Conservation (phyloP, 129 eudicot genomes). For the Calendula officinalis region DNA sequence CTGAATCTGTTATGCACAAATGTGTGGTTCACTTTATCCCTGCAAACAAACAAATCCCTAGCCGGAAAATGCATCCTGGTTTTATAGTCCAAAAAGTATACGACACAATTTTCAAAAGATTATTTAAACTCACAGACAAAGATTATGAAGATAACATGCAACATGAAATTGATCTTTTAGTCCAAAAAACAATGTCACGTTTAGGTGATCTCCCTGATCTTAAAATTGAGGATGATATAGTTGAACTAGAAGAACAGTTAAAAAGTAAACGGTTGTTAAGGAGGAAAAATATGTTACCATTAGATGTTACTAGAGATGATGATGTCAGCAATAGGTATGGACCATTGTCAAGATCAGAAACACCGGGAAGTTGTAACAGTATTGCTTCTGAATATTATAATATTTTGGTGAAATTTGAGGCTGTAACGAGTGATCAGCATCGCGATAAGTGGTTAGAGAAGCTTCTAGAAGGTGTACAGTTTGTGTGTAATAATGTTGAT, state of each 20-base stretch:
- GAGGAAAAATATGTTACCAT: constrained; percentile 56
- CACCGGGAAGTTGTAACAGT: constrained; percentile 70
- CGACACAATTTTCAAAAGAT: neutral
- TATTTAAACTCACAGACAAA: neutral
- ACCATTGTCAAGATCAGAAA: constrained; percentile 58
- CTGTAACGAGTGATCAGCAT: constrained; percentile 59
- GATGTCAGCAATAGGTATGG: constrained; percentile 49
- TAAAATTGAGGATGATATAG: neutral
- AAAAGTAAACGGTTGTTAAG: constrained; percentile 62
- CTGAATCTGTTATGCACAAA: neutral
- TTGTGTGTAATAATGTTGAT: constrained; percentile 42
- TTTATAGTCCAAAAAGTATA: constrained; percentile 1
- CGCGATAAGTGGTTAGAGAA: constrained; percentile 88
- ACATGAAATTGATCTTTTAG: neutral
- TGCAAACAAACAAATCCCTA: neutral
- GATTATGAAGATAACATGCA: neutral
- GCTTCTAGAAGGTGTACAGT: constrained; percentile 71
- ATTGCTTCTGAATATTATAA: constrained; percentile 52
- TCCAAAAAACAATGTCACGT: neutral
- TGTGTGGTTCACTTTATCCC: neutral
- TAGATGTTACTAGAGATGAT: constrained; percentile 85
- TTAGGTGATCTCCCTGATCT: neutral
- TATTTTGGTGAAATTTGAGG: constrained; percentile 56
- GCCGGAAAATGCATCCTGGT: neutral
- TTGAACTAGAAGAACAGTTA: constrained; percentile 43